Conservation (phyloP, 371 early-diverging fungal species). For the Rhizopus arrhizus region DNA sequence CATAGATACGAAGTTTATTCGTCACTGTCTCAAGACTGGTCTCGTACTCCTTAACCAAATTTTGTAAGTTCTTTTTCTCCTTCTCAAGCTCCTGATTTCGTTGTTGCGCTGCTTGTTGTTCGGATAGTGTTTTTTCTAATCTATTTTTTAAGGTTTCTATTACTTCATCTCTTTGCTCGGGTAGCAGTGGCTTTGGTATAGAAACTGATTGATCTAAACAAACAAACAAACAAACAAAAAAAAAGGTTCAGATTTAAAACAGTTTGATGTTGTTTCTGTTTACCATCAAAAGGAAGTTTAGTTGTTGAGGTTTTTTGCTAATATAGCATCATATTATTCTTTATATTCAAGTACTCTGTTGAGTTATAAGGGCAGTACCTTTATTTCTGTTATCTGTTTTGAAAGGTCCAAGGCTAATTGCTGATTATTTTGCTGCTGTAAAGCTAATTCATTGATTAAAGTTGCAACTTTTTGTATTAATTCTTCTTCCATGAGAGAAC, state of each 20-base stretch:
- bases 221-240: neutral
- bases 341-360: neutral
- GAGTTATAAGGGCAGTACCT: constrained; percentile 24
- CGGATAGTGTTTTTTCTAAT: constrained; percentile 16
- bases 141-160: constrained; percentile 15
- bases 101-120: constrained; percentile 16
- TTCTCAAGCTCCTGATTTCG: constrained; percentile 34
- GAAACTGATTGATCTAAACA: neutral
- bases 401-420: constrained; percentile 29
- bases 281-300: constrained; percentile 15
- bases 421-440: constrained; percentile 40
- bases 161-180: constrained; percentile 29
- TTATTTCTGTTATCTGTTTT: constrained; percentile 28
- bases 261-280: neutral
- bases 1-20: constrained; percentile 34
- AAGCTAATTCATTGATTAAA: constrained; percentile 34
- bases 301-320: constrained; percentile 15
- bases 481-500: constrained; percentile 35
- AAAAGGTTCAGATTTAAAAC: neutral
- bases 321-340: neutral
- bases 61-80: constrained; percentile 32
- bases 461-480: constrained; percentile 35
- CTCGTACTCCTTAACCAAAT: constrained; percentile 42
- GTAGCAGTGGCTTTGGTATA: constrained; percentile 3
- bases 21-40: constrained; percentile 31